Evolutionary conservation across 805 yeast genomes (phyloP), one percentile per base, ranked within the genome.

Genomic region (Yamadazyma kitorensis): DNA sequence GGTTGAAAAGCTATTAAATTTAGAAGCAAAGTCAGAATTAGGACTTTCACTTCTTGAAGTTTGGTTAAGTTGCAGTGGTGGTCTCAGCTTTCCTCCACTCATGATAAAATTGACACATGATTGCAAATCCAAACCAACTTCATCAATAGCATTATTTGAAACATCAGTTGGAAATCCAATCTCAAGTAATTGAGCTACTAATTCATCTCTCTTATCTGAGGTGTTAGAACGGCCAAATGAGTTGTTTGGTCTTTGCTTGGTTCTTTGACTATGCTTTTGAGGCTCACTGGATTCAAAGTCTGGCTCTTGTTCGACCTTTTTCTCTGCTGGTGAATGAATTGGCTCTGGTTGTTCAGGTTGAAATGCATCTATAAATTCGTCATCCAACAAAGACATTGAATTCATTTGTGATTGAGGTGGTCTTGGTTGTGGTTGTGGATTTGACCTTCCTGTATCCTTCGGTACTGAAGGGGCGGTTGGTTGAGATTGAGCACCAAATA

Each of bases 91-190:
- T n/a, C 44, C 42, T 8, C 40, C 44, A 28, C 62, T 68, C 83
- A 86, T 80, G 22, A 86, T 64, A 43, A 60, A 73, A 31, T 78
- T 76, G 14, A 85, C 82, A 19, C 94, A 88, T 16, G 64, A 70
- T 37, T 80, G 75, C 6, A 85, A 63, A 44, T 82, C 76, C 5
- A 69, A 52, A 0, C 88, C 86, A 0, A 80, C 75, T 29, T 64
- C 58, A 6, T 58, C 68, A 23, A 86, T 64, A 0, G 94, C 94
- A 2, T 60, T 57, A 17, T 67, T 70, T 4, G 93, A 78, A 33
- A 68, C 74, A 2, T 76, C 79, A 1, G 73, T 61, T 1, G 81
- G 57, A 48, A 86, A 86, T 2, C 95, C 95, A 78, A 86, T 86
- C 39, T 86, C 93, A 2, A 84, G 57, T 27, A 86, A 63, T 45